Conservation (phyloP, 2,329 filamentous ascomycete species). For the Paramyrothecium roridum region DNA sequence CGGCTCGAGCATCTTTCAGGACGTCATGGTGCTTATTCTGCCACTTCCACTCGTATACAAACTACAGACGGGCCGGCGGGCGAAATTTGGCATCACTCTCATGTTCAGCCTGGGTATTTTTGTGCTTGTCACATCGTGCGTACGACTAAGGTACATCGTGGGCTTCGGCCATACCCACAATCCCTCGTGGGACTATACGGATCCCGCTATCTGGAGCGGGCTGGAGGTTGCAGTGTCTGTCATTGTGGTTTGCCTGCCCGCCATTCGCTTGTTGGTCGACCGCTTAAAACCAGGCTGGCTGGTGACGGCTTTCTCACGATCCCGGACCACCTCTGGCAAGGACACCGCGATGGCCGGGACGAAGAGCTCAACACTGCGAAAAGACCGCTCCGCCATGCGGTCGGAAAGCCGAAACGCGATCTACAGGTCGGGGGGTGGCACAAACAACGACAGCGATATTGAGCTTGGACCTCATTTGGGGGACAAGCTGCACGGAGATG, state of each 20-base stretch:
- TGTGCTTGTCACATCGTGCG: slow-evolving; percentile 30
- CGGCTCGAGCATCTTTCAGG: slow-evolving; percentile 42
- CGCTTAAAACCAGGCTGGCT: slow-evolving; percentile 2
- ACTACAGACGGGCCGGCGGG: slow-evolving; percentile 34
- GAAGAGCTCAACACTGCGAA: not conserved
- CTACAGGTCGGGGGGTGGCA: not conserved
- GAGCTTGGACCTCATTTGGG: slow-evolving; percentile 20
- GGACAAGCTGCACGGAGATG: slow-evolving; percentile 24
- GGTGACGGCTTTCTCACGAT: not conserved
- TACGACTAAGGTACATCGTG: slow-evolving; percentile 30
- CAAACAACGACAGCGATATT: slow-evolving; percentile 17
- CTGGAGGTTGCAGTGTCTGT: slow-evolving; percentile 39
- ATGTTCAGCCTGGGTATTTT: slow-evolving; percentile 44
- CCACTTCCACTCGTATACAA: slow-evolving; percentile 36
- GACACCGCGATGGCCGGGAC: not conserved
- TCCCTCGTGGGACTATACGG: slow-evolving; percentile 38
- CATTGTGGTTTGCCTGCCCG: slow-evolving; percentile 37
- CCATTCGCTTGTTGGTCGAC: slow-evolving; percentile 27
- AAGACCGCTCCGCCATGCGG: not conserved
- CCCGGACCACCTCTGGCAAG: not conserved
- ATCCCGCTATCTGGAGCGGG: slow-evolving; percentile 39
- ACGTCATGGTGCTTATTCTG: slow-evolving; percentile 39
- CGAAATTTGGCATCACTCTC: slow-evolving; percentile 38
- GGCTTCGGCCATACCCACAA: slow-evolving; percentile 28
- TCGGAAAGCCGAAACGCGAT: not conserved